These are phyloP conservation scores for Helminthosporium solani DNA, from an alignment of 2,329 filamentous ascomycete genomes.

Conservation along the genomic window DNA sequence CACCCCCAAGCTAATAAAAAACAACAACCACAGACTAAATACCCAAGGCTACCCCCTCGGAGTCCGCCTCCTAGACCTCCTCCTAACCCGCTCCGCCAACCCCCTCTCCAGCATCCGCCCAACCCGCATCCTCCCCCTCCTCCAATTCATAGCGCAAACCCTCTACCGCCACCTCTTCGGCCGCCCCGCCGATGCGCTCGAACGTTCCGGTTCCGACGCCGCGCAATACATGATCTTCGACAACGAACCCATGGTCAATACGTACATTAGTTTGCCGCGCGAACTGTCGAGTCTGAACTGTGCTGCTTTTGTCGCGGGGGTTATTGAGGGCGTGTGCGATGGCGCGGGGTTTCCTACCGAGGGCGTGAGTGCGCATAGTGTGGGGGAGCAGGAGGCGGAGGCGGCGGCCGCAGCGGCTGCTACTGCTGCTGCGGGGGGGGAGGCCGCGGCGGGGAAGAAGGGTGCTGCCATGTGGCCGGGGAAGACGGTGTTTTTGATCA, in stretches of 20 bases:
- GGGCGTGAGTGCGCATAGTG: slow-evolving; percentile 82
- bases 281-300: slow-evolving; percentile 98
- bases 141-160: slow-evolving; percentile 92
- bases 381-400: slow-evolving; percentile 51
- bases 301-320: slow-evolving; percentile 90
- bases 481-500: slow-evolving; percentile 92
- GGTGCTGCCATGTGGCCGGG: slow-evolving; percentile 76
- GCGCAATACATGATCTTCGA: slow-evolving; percentile 99
- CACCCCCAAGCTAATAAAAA: background rate
- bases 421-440: no score
- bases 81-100: slow-evolving; percentile 68
- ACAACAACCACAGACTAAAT: slow-evolving; percentile 68
- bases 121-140: slow-evolving; percentile 82
- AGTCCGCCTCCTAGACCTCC: slow-evolving; percentile 89
- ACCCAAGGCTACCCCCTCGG: slow-evolving; percentile 91
- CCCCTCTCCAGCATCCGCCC: slow-evolving; percentile 61
- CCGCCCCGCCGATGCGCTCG: slow-evolving; percentile 86
- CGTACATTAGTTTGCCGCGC: slow-evolving; percentile 86
- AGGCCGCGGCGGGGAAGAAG: slow-evolving; percentile 57
- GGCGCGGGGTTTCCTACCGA: slow-evolving; percentile 81
- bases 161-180: slow-evolving; percentile 92
- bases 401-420: background rate
- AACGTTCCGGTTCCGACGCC: slow-evolving; percentile 80
- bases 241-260: slow-evolving; percentile 94
- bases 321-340: slow-evolving; percentile 94